Conservation (phyloP, 2,329 filamentous ascomycete species). For the Blumeria hordei region DNA sequence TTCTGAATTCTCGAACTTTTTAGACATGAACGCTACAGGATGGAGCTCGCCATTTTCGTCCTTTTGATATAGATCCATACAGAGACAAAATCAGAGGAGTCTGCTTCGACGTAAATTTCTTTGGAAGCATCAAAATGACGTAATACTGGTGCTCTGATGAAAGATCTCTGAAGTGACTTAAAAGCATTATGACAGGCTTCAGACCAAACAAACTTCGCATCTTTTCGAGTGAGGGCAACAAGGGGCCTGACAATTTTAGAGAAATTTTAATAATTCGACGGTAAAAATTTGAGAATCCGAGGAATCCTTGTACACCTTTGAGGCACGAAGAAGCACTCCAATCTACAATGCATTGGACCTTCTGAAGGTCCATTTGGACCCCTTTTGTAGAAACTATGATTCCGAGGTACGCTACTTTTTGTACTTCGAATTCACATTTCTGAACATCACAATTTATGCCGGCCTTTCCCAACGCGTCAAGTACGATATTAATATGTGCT, state of each 20-base stretch:
- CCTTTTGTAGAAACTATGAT: neutral
- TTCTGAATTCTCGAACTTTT: neutral
- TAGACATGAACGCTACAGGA: neutral
- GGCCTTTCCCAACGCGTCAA: neutral
- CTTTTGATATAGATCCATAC: neutral
- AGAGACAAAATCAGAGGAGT: neutral
- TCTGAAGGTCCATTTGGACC: too few relatives aligned
- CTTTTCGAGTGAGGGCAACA: neutral
- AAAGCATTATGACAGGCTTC: neutral
- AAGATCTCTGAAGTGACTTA: neutral
- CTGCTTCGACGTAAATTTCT: neutral
- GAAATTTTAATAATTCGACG: neutral
- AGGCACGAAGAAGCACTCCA: neutral
- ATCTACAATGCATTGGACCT: neutral
- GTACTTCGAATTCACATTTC: neutral
- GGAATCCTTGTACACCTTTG: neutral
- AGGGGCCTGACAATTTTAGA: neutral
- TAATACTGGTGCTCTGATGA: neutral
- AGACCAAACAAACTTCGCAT: neutral
- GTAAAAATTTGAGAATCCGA: neutral
- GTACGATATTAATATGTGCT: too few relatives aligned
- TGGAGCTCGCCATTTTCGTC: neutral
- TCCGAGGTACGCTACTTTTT: neutral
- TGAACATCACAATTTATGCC: neutral
- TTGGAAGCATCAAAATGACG: conserved; percentile 1